Conservation (phyloP, 2,329 filamentous ascomycete species). For the Cladosporium velox region DNA sequence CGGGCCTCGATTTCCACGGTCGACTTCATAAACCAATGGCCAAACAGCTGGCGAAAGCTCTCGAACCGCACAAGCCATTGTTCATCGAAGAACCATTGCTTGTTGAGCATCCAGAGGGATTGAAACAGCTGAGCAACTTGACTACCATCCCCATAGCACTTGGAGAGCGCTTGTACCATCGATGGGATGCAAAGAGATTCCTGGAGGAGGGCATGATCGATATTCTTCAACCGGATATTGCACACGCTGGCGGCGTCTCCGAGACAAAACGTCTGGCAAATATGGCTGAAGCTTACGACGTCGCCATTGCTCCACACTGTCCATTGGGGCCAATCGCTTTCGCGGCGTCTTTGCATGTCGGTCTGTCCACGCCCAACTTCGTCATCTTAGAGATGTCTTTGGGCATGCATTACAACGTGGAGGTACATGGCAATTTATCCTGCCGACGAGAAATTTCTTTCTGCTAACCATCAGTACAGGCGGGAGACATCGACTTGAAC, state of each 20-base stretch:
- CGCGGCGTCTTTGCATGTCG: conserved; percentile 69
- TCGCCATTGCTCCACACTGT: conserved; percentile 71
- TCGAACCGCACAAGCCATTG: conserved; percentile 66
- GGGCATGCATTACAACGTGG: conserved; percentile 74
- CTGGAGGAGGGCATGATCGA: conserved; percentile 68
- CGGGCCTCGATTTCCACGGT: conserved; percentile 74
- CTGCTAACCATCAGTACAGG: conserved; percentile 26
- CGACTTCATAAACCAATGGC: conserved; percentile 76
- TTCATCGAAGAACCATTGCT: conserved; percentile 75
- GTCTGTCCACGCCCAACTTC: conserved; percentile 62
- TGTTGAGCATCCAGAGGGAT: conserved; percentile 66
- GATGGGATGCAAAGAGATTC: conserved; percentile 73
- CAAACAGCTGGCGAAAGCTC: conserved; percentile 66
- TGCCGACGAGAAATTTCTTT: conserved; percentile 50
- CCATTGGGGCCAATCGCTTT: conserved; percentile 71
- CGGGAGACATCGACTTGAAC: conserved; percentile 60
- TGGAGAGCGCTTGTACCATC: conserved; percentile 68
- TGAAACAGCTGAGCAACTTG: conserved; percentile 59
- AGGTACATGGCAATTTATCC: conserved; percentile 26
- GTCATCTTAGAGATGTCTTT: conserved; percentile 76
- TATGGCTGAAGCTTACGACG: conserved; percentile 72
- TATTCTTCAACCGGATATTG: conserved; percentile 69
- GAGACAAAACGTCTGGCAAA: conserved; percentile 68
- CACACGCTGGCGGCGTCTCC: conserved; percentile 70
- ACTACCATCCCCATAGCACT: conserved; percentile 67